Base-by-base conservation (phyloP, 495 filamentous ascomycete genomes). In the Aspergillus coremiiformis region DNA sequence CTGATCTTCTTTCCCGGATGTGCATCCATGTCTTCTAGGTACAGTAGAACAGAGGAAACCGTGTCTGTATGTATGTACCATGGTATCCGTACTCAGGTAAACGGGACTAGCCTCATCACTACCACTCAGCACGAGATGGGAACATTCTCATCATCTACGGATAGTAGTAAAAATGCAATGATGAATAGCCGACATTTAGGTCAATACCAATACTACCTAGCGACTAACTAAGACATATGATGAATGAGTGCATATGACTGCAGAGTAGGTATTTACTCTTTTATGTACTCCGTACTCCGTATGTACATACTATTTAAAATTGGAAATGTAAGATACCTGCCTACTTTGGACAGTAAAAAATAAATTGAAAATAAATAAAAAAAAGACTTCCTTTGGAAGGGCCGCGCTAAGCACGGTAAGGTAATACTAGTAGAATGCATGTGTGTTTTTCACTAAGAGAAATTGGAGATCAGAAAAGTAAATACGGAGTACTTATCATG, bases 1-100 rank as follows among this genome's bases (percentile, higher is more conserved):
- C 67, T 72, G 69, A 70, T 72, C 69, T 68, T 52, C 65, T 54
- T 62, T 49, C 69, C 56, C 54, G 56, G 51, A 53, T 49, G 48
- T 54, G 53, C 55, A 64, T 54, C 66, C 62, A 56, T 59, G 60
- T 63, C 58, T 59, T 55, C 23, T 53, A 39, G 21, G n/a, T n/a
- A n/a, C n/a, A n/a, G n/a, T n/a, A n/a, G n/a, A n/a, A 53, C 44
- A 43, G 59, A 55, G 39, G 43, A 56, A 42, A 48, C 59, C 55
- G 59, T 47, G 22, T 15, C 53, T 10, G 62, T 60, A 52, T n/a
- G n/a, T n/a, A n/a, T n/a, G n/a, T n/a, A n/a, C n/a, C n/a, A n/a
- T n/a, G n/a, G n/a, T n/a, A n/a, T n/a, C 55, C 63, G 55, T 57
- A 43, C 52, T 49, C 29, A 3, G 21, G 44, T 51, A 32, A 52